These are phyloP conservation scores for Beauveria asiatica DNA, from an alignment of 2,329 filamentous ascomycete genomes.

Conservation along the genomic window DNA sequence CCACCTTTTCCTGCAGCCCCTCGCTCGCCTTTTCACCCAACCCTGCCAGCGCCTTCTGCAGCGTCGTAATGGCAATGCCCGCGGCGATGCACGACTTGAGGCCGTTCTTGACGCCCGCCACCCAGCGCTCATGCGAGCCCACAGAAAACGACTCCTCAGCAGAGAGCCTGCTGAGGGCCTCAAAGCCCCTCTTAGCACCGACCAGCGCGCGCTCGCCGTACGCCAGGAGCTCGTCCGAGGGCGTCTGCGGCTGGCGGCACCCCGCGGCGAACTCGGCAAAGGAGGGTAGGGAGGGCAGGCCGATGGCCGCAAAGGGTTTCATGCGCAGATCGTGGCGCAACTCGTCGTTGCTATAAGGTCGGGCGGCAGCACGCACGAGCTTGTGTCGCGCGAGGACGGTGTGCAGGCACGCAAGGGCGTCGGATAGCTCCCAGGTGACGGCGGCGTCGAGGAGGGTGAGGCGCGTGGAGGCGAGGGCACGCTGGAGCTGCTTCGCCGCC, in stretches of 20 bases:
- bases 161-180: conserved; percentile 44
- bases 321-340: conserved; percentile 77
- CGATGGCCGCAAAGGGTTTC: conserved; percentile 68
- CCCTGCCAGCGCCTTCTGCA: conserved; percentile 44
- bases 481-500: conserved; percentile 35
- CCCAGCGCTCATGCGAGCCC: conserved; percentile 54
- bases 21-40: neutral
- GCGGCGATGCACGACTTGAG: conserved; percentile 64
- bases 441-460: conserved; percentile 56
- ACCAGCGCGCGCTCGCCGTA: conserved; percentile 37
- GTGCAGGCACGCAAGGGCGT: conserved; percentile 54
- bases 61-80: conserved; percentile 52
- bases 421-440: conserved; percentile 49
- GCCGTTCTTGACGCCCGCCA: conserved; percentile 47
- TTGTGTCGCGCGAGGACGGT: conserved; percentile 52
- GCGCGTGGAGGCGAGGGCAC: conserved; percentile 47
- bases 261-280: conserved; percentile 50
- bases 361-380: conserved; percentile 40
- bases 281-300: conserved; percentile 57
- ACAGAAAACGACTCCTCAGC: conserved; percentile 45
- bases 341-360: conserved; percentile 58
- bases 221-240: conserved; percentile 32
- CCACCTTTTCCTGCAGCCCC: conserved; percentile 10
- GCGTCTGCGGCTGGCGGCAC: conserved; percentile 30
- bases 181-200: conserved; percentile 46